Conservation (phyloP, 192 early-diverging fungal genomes). For the Chytriomyces sp. region DNA sequence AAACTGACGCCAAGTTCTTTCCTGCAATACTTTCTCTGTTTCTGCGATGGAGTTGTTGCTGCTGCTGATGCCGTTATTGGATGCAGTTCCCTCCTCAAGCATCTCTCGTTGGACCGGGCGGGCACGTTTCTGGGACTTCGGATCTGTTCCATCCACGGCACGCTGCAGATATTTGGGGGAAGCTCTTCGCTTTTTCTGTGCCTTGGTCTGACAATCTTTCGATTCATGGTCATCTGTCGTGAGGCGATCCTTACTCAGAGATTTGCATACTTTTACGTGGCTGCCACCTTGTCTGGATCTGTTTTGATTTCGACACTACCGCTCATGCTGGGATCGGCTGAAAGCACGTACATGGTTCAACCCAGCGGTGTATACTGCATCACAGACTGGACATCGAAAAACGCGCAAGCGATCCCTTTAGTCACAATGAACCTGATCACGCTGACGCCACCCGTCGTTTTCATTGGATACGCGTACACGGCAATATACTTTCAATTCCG, state of each 20-base stretch:
- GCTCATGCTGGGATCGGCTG: background rate
- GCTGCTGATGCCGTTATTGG: background rate
- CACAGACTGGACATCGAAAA: background rate
- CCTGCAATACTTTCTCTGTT: background rate
- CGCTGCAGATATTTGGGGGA: background rate
- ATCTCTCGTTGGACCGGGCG: background rate
- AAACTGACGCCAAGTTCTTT: background rate
- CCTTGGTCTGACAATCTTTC: background rate
- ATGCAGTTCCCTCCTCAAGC: background rate
- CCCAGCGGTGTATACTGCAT: background rate
- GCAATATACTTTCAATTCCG: background rate
- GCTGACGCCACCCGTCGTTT: background rate
- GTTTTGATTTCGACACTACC: background rate
- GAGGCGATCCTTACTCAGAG: background rate
- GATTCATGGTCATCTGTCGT: background rate
- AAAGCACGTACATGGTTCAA: background rate
- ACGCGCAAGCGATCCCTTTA: background rate
- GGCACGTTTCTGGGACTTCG: background rate
- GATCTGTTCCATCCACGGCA: background rate
- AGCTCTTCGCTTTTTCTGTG: background rate
- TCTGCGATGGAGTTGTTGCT: background rate
- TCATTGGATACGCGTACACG: background rate
- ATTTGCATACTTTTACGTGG: background rate
- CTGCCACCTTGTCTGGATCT: background rate
- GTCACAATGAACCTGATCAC: background rate